phyloP scores from a whole-genome alignment of 441 rosid genomes.

The Croton laevigatus region DNA sequence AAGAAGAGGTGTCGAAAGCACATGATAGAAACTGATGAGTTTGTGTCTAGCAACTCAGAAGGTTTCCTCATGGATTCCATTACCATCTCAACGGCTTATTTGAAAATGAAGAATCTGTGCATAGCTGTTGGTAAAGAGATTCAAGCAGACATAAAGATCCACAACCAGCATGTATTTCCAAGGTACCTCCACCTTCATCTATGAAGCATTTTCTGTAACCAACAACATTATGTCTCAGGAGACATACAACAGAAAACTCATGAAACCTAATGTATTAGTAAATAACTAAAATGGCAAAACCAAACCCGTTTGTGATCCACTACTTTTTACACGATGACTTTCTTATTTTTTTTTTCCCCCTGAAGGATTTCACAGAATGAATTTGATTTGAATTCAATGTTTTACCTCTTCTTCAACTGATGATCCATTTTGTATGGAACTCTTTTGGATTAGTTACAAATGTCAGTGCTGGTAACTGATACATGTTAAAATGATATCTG shows the following conservation, averaged over 20 bases:
- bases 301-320: neutral
- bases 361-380: neutral
- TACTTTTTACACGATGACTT: neutral
- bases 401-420: neutral
- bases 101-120: slow-evolving; percentile 82
- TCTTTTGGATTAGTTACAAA: neutral
- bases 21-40: slow-evolving; percentile 93
- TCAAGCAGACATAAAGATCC: slow-evolving; percentile 82
- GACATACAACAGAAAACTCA: neutral
- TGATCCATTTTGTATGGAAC: neutral
- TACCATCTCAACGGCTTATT: slow-evolving; percentile 81
- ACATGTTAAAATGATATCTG: neutral
- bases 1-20: slow-evolving; percentile 78
- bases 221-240: neutral
- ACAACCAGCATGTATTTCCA: slow-evolving; percentile 84
- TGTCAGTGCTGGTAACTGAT: neutral
- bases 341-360: too few species aligned
- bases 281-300: neutral
- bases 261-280: neutral
- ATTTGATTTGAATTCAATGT: neutral
- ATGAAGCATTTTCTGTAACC: neutral
- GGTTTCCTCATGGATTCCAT: slow-evolving; percentile 70
- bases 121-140: slow-evolving; percentile 62
- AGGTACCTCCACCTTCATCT: slow-evolving; percentile 42
- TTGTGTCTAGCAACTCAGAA: slow-evolving; percentile 67